Percentiles rank a stretch among this genome's conserved stretches.
These are phyloP conservation scores for Sugiyamaella qingdaonensis DNA, from an alignment of 805 yeast species.

Conservation along the genomic window DNA sequence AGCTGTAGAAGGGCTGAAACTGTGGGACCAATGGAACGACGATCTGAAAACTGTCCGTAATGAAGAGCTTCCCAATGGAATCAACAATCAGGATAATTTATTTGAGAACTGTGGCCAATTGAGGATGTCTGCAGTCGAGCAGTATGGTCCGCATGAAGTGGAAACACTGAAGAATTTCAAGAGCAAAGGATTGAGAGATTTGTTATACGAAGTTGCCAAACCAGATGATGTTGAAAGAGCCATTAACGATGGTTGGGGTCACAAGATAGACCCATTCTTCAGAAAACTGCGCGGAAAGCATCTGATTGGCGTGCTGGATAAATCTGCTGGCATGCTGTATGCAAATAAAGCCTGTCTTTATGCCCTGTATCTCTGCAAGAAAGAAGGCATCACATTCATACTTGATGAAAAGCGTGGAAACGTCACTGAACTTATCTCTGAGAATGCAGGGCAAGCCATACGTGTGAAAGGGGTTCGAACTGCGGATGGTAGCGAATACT, in stretches of 20 bases:
- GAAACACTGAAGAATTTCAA: constrained; percentile 2
- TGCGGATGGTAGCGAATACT: constrained; percentile 4
- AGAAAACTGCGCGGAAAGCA: background rate
- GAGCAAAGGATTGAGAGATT: constrained; percentile 2
- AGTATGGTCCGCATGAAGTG: background rate
- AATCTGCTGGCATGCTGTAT: constrained; percentile 7
- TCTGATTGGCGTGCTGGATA: constrained; percentile 7
- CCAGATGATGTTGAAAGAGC: constrained; percentile 7
- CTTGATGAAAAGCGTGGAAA: constrained; percentile 2
- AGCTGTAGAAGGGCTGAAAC: constrained; percentile 7
- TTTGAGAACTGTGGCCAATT: background rate
- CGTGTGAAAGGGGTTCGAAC: background rate
- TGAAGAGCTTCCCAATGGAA: background rate
- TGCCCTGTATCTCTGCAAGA: constrained; percentile 6
- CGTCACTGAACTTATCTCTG: constrained; percentile 8
- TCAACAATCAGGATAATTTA: background rate
- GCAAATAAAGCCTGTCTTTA: constrained; percentile 7
- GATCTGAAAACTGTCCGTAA: background rate
- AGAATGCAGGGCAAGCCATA: background rate
- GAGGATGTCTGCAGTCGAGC: background rate
- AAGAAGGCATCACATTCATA: constrained; percentile 6
- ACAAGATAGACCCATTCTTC: constrained; percentile 5
- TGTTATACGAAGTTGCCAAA: background rate
- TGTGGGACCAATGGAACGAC: background rate
- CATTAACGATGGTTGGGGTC: constrained; percentile 3